Base-by-base conservation (phyloP, 306 rosid species). In the Prunus dulcis region DNA sequence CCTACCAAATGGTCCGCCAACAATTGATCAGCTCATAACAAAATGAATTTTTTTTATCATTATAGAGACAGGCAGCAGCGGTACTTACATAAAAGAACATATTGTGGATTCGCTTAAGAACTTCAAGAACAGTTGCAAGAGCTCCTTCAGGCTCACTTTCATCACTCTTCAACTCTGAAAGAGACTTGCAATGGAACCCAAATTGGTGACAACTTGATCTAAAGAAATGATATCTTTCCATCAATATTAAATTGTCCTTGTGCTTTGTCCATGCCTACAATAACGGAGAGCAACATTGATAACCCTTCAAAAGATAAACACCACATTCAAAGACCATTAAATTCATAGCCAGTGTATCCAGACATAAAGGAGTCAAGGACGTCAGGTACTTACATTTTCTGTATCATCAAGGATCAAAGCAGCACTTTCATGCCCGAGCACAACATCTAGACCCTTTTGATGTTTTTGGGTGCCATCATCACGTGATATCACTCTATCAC, bases 221-320 rank as follows among this genome's bases (percentile, higher is more conserved):
- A 51, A 96, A 96, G 78, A 88, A 96, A 85, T 92, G 98, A 73
- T 92, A 96, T 85, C 97, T 91, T 75, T 96, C 98, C 93, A 96
- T 92, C 82, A 92, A 58, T 71, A 92, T 86, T 50, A 96, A 80
- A 77, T 96, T 96, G 9, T 89, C 87, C 71, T 82, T 91, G 81
- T 95, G 97, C 88, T 87, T 89, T 72, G 82, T 74, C 97, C 99
- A 96, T 23, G 97, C 97, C 97, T 96, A 78, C 82, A 85, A 78
- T 69, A 83, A 71, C 27, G 19, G 67, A 61, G n/a, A 69, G 34
- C 30, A 43, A 49, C 18, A 52, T 69, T 58, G 22, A 69, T 27
- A 67, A 61, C 50, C 67, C 61, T 58, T 53, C 12, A 61, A 62
- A 69, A 46, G 75, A 78, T 53, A 58, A 20, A 64, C 25, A 53